These are phyloP conservation scores for Fusarium dimerum DNA, from an alignment of 2,329 filamentous ascomycete species.

Conservation along the genomic window DNA sequence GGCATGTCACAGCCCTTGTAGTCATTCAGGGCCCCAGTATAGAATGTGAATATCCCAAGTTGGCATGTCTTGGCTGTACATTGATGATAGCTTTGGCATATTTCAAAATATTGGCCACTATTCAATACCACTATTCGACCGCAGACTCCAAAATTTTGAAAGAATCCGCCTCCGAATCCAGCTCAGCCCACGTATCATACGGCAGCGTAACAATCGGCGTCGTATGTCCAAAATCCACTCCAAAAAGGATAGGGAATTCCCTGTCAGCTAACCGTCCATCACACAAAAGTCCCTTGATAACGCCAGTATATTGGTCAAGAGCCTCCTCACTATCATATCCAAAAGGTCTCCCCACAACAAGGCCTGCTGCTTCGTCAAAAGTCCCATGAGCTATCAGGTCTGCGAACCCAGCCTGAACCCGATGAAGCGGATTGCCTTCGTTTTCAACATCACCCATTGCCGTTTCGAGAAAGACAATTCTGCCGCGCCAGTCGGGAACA, in stretches of 20 bases:
- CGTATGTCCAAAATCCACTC: conserved; percentile 46
- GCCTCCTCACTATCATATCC: conserved; percentile 39
- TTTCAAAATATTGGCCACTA: too few species aligned
- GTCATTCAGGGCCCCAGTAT: too few species aligned
- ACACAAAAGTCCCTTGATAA: conserved; percentile 37
- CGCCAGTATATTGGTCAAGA: conserved; percentile 29
- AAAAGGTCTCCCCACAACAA: conserved; percentile 44
- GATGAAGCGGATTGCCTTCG: conserved; percentile 19
- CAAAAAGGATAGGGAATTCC: conserved; percentile 42
- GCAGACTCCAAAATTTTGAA: conserved; percentile 35
- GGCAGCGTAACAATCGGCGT: conserved; percentile 44
- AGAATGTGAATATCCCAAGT: too few species aligned
- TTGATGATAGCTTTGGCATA: too few species aligned
- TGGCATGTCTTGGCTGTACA: too few species aligned
- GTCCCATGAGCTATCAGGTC: conserved; percentile 44
- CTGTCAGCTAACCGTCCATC: conserved; percentile 33
- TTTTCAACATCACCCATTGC: conserved; percentile 33
- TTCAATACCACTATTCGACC: conserved; percentile 7
- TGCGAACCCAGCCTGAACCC: conserved; percentile 37
- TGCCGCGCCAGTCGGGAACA: conserved; percentile 38
- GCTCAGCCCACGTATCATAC: conserved; percentile 36
- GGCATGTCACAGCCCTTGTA: too few species aligned
- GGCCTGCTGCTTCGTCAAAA: conserved; percentile 41
- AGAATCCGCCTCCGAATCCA: conserved; percentile 40
- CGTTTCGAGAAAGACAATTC: conserved; percentile 45